Conservation (phyloP, 768 basidiomycete species). For the Mycena belliarum region DNA sequence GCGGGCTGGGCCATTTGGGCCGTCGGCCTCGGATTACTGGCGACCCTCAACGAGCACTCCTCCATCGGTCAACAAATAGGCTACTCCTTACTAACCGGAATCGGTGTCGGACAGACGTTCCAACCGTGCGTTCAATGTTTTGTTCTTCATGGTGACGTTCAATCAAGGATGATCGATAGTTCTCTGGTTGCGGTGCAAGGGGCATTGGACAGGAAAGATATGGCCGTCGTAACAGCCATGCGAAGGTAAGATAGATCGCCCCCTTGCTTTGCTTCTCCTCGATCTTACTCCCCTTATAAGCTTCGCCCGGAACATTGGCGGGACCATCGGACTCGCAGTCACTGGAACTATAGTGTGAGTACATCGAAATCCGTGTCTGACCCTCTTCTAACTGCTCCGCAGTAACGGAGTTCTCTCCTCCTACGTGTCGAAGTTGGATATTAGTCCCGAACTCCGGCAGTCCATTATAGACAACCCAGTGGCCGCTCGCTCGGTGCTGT, state of each 20-base stretch:
- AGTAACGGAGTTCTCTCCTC: slow-evolving; percentile 20
- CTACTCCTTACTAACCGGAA: slow-evolving; percentile 23
- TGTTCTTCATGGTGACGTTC: not conserved
- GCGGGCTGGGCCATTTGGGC: slow-evolving; percentile 26
- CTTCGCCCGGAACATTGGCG: slow-evolving; percentile 25
- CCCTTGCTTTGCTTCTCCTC: not conserved
- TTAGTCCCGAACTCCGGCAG: slow-evolving; percentile 15
- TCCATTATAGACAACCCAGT: slow-evolving; percentile 21
- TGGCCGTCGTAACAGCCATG: slow-evolving; percentile 26
- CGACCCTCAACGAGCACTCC: slow-evolving; percentile 21
- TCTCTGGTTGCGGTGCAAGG: slow-evolving; percentile 26
- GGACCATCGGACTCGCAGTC: slow-evolving; percentile 25
- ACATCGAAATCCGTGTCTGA: not conserved
- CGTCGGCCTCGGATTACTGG: slow-evolving; percentile 22
- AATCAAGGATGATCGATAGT: not conserved
- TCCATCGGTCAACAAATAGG: slow-evolving; percentile 22
- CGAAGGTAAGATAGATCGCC: slow-evolving; percentile 11
- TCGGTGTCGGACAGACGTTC: slow-evolving; percentile 27
- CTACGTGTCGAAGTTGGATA: slow-evolving; percentile 8
- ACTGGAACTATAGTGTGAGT: slow-evolving; percentile 24
- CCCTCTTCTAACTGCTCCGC: not conserved
- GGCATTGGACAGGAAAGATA: slow-evolving; percentile 25
- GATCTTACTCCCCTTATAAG: slow-evolving; percentile 7
- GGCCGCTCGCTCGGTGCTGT: slow-evolving; percentile 12
- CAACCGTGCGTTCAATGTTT: slow-evolving; percentile 12